Conservation (phyloP, 2,329 filamentous ascomycete species). For the Ustilaginoidea virens region DNA sequence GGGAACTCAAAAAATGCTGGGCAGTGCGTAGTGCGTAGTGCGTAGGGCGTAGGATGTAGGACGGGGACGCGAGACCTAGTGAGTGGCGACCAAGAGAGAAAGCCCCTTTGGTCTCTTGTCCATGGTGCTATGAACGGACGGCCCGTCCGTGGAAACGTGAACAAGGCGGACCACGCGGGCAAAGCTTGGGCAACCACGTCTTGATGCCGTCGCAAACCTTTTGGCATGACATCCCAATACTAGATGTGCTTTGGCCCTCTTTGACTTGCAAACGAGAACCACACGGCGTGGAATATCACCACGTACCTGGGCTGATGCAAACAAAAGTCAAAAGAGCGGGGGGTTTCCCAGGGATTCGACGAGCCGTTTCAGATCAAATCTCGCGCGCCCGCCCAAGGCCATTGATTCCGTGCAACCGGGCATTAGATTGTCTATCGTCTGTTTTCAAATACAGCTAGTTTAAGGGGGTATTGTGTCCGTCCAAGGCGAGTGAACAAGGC, state of each 20-base stretch:
- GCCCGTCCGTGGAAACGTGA: too few species aligned
- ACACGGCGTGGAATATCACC: too few species aligned
- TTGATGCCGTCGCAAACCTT: too few species aligned
- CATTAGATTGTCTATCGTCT: too few species aligned
- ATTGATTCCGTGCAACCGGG: not conserved
- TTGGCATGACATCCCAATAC: too few species aligned
- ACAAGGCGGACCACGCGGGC: not conserved
- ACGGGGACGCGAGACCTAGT: not conserved
- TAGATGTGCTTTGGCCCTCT: too few species aligned
- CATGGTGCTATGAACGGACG: too few species aligned
- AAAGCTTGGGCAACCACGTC: too few species aligned
- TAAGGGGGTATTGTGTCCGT: conserved; percentile 5
- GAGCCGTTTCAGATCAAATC: too few species aligned
- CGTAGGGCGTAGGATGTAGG: not conserved
- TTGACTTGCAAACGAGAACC: too few species aligned
- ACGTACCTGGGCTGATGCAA: not conserved
- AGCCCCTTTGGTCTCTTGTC: not conserved
- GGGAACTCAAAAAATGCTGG: too few species aligned
- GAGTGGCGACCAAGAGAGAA: not conserved
- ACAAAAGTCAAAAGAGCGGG: not conserved
- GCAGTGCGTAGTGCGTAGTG: not conserved
- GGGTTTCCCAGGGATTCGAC: too few species aligned
- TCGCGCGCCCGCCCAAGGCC: not conserved
- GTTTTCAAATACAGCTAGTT: not conserved
- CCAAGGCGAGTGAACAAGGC: not conserved